phyloP scores from a whole-genome alignment of 2,329 filamentous ascomycete genomes.

The Calonectria naviculata region DNA sequence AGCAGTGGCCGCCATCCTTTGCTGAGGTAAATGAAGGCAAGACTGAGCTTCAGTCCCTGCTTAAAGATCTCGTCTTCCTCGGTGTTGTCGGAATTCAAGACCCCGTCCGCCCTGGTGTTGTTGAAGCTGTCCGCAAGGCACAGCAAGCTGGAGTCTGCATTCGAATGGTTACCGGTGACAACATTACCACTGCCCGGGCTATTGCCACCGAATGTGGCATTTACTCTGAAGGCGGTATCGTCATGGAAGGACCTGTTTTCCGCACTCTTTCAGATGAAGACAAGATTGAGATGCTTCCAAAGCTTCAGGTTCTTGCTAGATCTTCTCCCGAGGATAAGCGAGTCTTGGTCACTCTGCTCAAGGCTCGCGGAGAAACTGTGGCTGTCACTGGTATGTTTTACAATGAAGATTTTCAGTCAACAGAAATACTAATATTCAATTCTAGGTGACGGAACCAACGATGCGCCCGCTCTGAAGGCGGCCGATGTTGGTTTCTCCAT shows the following conservation, averaged over 20 bases:
- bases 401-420: neutral
- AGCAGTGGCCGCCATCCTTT: slow-evolving; percentile 68
- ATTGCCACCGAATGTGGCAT: slow-evolving; percentile 56
- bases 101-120: slow-evolving; percentile 69
- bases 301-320: slow-evolving; percentile 74
- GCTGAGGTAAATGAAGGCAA: slow-evolving; percentile 64
- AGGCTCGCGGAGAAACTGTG: slow-evolving; percentile 73
- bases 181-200: slow-evolving; percentile 52
- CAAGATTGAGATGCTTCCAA: slow-evolving; percentile 64
- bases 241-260: slow-evolving; percentile 68
- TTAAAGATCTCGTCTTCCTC: slow-evolving; percentile 50
- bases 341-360: slow-evolving; percentile 71
- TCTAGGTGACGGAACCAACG: slow-evolving; percentile 68
- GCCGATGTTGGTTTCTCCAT: slow-evolving; percentile 77
- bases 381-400: slow-evolving; percentile 66
- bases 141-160: slow-evolving; percentile 73
- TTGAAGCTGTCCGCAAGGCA: slow-evolving; percentile 69
- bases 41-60: slow-evolving; percentile 61
- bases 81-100: slow-evolving; percentile 72
- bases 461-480: slow-evolving; percentile 73
- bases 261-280: slow-evolving; percentile 63
- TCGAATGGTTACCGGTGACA: slow-evolving; percentile 68
- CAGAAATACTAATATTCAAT: neutral
- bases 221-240: slow-evolving; percentile 71
- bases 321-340: slow-evolving; percentile 78